Percentiles rank a stretch among this genome's conserved stretches.
Conservation (phyloP, 2,329 filamentous ascomycete species). For the Fusarium circinatum region DNA sequence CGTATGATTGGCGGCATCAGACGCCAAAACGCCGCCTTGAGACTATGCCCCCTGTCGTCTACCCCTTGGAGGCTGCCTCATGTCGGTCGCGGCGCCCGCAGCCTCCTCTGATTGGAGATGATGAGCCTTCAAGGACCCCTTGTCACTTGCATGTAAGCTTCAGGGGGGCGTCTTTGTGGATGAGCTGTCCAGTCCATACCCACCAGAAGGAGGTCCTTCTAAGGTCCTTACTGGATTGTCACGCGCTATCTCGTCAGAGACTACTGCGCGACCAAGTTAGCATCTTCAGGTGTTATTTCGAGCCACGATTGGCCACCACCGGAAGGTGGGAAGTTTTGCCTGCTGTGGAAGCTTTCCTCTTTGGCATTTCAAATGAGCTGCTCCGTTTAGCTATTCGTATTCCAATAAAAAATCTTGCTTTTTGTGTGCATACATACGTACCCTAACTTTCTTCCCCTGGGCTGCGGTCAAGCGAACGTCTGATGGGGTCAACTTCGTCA, state of each 20-base stretch:
- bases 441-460: constrained; percentile 16
- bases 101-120: constrained; percentile 34
- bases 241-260: constrained; percentile 38
- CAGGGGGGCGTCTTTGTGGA: constrained; percentile 24
- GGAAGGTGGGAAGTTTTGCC: constrained; percentile 12
- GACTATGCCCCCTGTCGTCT: constrained; percentile 25
- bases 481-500: constrained; percentile 32
- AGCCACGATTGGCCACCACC: constrained; percentile 31
- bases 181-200: constrained; percentile 29
- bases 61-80: constrained; percentile 36
- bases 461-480: constrained; percentile 15
- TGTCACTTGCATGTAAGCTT: constrained; percentile 31
- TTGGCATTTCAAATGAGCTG: not conserved
- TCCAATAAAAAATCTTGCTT: not conserved
- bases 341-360: constrained; percentile 1
- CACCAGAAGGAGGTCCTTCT: constrained; percentile 33
- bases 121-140: constrained; percentile 14
- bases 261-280: constrained; percentile 41
- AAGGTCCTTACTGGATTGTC: constrained; percentile 37
- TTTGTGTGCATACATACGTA: constrained; percentile 9
- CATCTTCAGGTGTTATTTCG: constrained; percentile 29
- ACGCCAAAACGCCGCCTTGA: constrained; percentile 36
- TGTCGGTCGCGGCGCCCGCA: constrained; percentile 41
- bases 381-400: constrained; percentile 3
- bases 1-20: constrained; percentile 38